These are phyloP conservation scores for Dactylellina parvicollis DNA, from an alignment of 2,329 filamentous ascomycete species.

Conservation along the genomic window DNA sequence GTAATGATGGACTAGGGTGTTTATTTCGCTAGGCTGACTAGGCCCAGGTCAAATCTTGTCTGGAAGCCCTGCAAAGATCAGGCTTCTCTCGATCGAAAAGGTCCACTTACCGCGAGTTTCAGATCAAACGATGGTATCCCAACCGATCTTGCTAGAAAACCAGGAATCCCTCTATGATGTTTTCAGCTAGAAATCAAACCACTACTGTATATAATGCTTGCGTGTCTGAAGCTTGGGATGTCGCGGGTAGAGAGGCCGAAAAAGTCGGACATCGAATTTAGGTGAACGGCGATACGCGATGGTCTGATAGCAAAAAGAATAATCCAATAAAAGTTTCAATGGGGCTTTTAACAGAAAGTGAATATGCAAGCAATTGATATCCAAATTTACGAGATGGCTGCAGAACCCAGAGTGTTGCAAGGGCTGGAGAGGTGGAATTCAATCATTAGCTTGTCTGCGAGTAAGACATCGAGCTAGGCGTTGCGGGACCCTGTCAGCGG, in stretches of 20 bases:
- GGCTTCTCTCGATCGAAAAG: constrained; percentile 40
- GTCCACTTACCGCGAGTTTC: constrained; percentile 55
- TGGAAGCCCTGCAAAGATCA: constrained; percentile 41
- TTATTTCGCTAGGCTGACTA: constrained; percentile 44
- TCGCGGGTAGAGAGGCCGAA: constrained; percentile 19
- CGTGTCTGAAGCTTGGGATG: constrained; percentile 20
- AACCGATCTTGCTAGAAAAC: constrained; percentile 39
- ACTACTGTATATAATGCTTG: constrained; percentile 3
- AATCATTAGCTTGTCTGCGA: constrained; percentile 47
- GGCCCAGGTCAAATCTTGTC: constrained; percentile 36
- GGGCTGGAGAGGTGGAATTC: constrained; percentile 43
- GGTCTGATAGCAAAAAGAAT: constrained; percentile 36
- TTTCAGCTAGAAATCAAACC: constrained; percentile 1
- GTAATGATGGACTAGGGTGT: constrained; percentile 43
- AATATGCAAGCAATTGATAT: constrained; percentile 45
- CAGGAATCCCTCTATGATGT: constrained; percentile 1
- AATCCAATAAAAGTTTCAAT: constrained; percentile 34
- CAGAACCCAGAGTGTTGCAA: constrained; percentile 51
- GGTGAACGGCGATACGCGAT: constrained; percentile 46
- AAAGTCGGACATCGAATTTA: constrained; percentile 5
- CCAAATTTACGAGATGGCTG: constrained; percentile 54
- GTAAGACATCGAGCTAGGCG: constrained; percentile 51
- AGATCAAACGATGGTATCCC: constrained; percentile 41
- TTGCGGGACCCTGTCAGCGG: constrained; percentile 53
- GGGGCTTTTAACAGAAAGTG: constrained; percentile 11